Percentiles rank a stretch among this genome's conserved stretches.
Evolutionary conservation across 164 flowering plant genomes (phyloP).

Genomic region (Umbilicus rupestris): DNA sequence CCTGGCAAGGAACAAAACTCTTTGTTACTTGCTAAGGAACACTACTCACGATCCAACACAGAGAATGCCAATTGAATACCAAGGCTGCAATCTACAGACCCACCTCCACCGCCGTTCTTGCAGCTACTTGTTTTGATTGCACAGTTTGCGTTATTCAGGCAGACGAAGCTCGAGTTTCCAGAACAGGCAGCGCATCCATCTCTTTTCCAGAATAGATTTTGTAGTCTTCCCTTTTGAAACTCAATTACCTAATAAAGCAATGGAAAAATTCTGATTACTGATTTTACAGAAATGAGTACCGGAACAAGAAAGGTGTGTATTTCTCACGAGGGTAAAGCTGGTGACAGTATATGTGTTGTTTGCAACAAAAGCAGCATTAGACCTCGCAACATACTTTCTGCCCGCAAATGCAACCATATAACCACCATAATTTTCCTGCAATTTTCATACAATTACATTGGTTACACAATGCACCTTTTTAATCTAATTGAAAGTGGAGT

Average conservation of each 20-base stretch:
- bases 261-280: background rate
- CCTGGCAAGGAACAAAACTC: no score
- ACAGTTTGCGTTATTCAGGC: conserved; percentile 85
- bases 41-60: no score
- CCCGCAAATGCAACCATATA: conserved; percentile 99
- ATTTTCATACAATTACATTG: background rate
- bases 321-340: conserved; percentile 86
- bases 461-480: background rate
- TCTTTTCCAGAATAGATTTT: conserved; percentile 86
- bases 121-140: conserved; percentile 56
- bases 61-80: conserved; percentile 90
- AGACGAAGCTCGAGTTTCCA: conserved; percentile 44
- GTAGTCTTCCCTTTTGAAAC: conserved; percentile 78
- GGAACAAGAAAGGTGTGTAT: background rate
- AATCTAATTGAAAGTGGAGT: background rate
- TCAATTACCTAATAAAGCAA: conserved; percentile 63
- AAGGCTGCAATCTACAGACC: conserved; percentile 78
- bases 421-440: conserved; percentile 57
- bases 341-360: conserved; percentile 59
- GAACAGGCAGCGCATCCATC: conserved; percentile 80
- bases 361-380: conserved; percentile 75
- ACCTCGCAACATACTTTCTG: conserved; percentile 85
- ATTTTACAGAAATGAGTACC: no score
- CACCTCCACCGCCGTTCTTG: conserved; percentile 58
- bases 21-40: no score